Conservation (phyloP, 2,329 filamentous ascomycete genomes). For the Hypoxylon sp. region DNA sequence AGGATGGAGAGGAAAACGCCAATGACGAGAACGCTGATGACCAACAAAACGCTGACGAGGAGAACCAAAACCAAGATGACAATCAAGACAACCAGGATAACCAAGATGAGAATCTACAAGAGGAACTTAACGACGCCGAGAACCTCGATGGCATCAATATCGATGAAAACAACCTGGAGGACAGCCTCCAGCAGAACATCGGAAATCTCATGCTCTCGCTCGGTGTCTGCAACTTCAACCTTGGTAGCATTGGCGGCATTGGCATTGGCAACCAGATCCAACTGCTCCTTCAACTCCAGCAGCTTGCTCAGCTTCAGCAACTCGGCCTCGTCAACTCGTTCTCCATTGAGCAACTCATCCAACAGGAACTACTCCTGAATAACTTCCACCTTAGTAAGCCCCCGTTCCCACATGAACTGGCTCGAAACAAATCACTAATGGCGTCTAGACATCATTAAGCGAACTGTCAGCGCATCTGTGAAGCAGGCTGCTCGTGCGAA, state of each 20-base stretch:
- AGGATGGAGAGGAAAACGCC: constrained; percentile 31
- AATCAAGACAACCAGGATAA: constrained; percentile 31
- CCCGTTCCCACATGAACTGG: neutral
- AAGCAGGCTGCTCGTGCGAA: constrained; percentile 44
- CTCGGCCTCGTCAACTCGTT: constrained; percentile 48
- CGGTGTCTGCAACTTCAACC: constrained; percentile 50
- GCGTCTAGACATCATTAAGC: constrained; percentile 46
- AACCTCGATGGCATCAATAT: constrained; percentile 34
- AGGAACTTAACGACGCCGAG: constrained; percentile 30
- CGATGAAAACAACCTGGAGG: constrained; percentile 38
- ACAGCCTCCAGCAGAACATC: constrained; percentile 38
- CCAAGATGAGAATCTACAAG: constrained; percentile 28
- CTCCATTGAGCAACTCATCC: constrained; percentile 46
- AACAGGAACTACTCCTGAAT: constrained; percentile 45
- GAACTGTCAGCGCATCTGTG: constrained; percentile 45
- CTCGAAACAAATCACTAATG: constrained; percentile 31
- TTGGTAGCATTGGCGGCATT: constrained; percentile 43
- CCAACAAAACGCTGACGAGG: constrained; percentile 30
- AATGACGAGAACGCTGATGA: constrained; percentile 26
- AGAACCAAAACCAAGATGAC: constrained; percentile 29
- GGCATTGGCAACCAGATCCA: constrained; percentile 47
- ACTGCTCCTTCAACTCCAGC: constrained; percentile 50
- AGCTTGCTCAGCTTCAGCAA: constrained; percentile 47
- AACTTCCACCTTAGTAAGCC: constrained; percentile 46
- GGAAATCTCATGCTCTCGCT: constrained; percentile 45